Evolutionary conservation across 2,329 filamentous ascomycete species (phyloP).

Genomic region (Trichoderma lentiforme): DNA sequence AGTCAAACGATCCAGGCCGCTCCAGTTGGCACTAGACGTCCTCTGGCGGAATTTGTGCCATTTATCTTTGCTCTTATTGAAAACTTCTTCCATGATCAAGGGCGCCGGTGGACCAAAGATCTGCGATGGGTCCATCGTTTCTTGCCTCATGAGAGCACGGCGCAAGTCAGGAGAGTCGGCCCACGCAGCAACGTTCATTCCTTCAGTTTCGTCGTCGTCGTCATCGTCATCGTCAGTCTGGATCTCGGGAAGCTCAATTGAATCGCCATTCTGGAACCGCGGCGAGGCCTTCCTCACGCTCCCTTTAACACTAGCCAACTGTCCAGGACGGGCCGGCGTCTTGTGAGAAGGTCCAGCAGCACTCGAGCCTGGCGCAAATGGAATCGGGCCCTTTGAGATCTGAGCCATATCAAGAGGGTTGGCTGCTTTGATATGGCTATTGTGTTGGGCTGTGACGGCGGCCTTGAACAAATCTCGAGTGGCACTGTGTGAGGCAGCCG

Average conservation of each 20-base stretch:
- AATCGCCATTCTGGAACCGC: constrained; percentile 82
- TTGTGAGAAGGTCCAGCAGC: constrained; percentile 58
- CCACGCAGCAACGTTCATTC: constrained; percentile 67
- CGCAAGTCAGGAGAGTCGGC: constrained; percentile 82
- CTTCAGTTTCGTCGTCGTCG: constrained; percentile 64
- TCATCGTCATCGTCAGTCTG: constrained; percentile 94
- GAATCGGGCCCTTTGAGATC: constrained; percentile 82
- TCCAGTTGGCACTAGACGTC: constrained; percentile 95
- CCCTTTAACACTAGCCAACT: constrained; percentile 46
- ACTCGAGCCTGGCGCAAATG: constrained; percentile 72
- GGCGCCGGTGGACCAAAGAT: constrained; percentile 89
- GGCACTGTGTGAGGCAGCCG: constrained; percentile 52
- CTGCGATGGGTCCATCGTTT: constrained; percentile 75
- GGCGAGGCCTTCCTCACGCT: constrained; percentile 70
- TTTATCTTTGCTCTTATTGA: constrained; percentile 81
- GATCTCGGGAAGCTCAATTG: constrained; percentile 90
- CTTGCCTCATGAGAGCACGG: constrained; percentile 72
- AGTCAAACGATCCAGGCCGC: constrained; percentile 73
- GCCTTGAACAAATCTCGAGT: constrained; percentile 62
- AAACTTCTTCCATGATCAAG: constrained; percentile 94
- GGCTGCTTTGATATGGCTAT: constrained; percentile 57
- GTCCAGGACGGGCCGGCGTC: constrained; percentile 61
- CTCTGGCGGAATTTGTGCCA: constrained; percentile 85
- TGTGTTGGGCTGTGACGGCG: constrained; percentile 64
- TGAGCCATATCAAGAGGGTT: constrained; percentile 83